Evolutionary conservation across 257 asterid species (phyloP).

Genomic region (Pogostemon cablin): DNA sequence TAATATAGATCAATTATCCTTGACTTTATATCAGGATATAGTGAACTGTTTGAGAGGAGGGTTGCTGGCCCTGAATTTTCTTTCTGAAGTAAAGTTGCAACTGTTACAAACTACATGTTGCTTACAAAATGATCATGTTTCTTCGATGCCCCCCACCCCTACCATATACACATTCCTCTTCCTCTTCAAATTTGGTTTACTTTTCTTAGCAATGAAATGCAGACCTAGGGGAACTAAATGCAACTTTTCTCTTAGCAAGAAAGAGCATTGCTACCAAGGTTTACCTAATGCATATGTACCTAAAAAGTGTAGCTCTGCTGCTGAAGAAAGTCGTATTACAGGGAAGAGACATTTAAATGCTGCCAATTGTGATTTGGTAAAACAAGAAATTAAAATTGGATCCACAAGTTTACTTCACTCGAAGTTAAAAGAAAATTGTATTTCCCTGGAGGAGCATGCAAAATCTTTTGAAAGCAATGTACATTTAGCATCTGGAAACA

Average conservation of each 20-base stretch:
- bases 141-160: not conserved
- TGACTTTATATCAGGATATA: not conserved
- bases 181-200: conserved; percentile 16
- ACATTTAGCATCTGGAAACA: conserved; percentile 31
- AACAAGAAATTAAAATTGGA: conserved; percentile 37
- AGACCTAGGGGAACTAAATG: conserved; percentile 38
- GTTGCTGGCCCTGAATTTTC: not conserved
- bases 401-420: conserved; percentile 33
- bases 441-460: conserved; percentile 33
- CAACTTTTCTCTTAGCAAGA: conserved; percentile 36
- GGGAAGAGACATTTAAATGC: conserved; percentile 36
- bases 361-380: conserved; percentile 28
- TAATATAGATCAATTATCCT: not conserved
- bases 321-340: conserved; percentile 27
- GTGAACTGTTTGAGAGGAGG: not conserved
- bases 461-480: conserved; percentile 34
- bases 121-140: conserved; percentile 4
- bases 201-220: conserved; percentile 30
- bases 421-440: conserved; percentile 33
- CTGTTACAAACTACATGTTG: conserved; percentile 17
- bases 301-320: conserved; percentile 37
- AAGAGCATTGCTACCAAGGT: conserved; percentile 40
- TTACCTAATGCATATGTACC: conserved; percentile 35
- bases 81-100: not conserved
- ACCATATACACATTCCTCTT: no score